Evolutionary conservation across 1,139 yeast species (phyloP).

Genomic region (Yamadazyma siamensis): DNA sequence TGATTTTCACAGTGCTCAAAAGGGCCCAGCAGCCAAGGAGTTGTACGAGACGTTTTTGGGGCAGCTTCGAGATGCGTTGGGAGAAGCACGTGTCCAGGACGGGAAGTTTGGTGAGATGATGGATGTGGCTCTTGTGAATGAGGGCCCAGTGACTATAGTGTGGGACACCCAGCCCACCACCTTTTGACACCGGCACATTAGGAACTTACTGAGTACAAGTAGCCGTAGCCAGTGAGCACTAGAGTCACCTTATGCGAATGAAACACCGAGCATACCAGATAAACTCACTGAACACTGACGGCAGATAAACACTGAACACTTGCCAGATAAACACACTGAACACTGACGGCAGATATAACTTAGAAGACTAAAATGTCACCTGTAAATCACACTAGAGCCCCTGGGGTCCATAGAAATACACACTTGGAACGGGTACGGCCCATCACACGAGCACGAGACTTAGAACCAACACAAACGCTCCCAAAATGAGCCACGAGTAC

Average conservation of each 20-base stretch:
- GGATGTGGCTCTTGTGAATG: constrained; percentile 85
- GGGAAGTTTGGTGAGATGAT: constrained; percentile 97
- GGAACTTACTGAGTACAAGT: background rate
- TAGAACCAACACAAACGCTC: background rate
- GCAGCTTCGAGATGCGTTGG: constrained; percentile 50
- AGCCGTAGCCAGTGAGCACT: constrained; percentile 1
- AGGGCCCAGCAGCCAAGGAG: constrained; percentile 66
- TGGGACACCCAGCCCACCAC: constrained; percentile 51
- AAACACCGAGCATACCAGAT: constrained; percentile 2
- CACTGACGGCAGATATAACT: too few species aligned
- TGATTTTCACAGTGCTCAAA: constrained; percentile 87
- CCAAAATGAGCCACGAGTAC: constrained; percentile 17
- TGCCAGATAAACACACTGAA: too few species aligned
- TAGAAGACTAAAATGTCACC: too few species aligned
- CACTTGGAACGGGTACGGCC: too few species aligned
- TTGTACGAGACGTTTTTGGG: constrained; percentile 63
- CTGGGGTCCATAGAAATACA: too few species aligned
- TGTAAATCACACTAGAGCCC: too few species aligned
- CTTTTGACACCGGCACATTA: background rate
- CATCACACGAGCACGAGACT: too few species aligned
- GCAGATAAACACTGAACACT: constrained; percentile 1
- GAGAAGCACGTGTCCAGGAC: constrained; percentile 65
- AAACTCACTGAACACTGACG: constrained; percentile 2
- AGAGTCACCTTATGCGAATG: too few species aligned
- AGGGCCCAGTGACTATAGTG: constrained; percentile 76